Evolutionary conservation across 108 stramenopile species (phyloP).

Genomic region (Nitzschia sp.): DNA sequence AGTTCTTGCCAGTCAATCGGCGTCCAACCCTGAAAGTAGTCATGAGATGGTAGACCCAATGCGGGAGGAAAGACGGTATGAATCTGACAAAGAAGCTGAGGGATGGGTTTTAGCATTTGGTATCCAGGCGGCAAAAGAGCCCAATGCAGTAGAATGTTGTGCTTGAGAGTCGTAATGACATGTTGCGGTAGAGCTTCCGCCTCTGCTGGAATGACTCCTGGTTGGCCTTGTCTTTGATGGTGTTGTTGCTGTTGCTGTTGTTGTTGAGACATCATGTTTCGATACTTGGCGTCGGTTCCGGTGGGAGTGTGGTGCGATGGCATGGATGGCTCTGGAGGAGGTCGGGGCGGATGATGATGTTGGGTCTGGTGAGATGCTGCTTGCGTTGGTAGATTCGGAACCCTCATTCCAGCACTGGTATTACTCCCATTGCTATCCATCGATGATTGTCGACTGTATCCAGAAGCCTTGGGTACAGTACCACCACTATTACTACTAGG

Average conservation of each 20-base stretch:
- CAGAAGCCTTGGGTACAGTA: not conserved
- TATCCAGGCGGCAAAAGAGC: conserved; percentile 76
- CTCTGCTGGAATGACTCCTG: no score
- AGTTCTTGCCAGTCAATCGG: conserved; percentile 52
- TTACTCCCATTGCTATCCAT: not conserved
- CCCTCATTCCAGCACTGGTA: not conserved
- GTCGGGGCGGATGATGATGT: not conserved
- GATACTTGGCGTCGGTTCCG: conserved; percentile 49
- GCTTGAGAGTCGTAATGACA: conserved; percentile 65
- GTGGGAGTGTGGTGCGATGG: conserved; percentile 9
- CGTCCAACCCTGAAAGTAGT: conserved; percentile 79
- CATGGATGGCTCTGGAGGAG: not conserved
- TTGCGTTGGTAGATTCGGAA: conserved; percentile 14
- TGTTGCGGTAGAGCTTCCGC: conserved; percentile 38
- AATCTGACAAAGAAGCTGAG: conserved; percentile 63
- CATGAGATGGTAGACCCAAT: conserved; percentile 64
- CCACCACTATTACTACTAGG: not conserved
- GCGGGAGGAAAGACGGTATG: conserved; percentile 85
- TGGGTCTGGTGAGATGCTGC: not conserved
- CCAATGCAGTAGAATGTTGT: conserved; percentile 77
- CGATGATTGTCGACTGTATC: not conserved
- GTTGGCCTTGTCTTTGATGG: no score
- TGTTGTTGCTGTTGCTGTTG: not conserved
- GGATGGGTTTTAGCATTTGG: conserved; percentile 71
- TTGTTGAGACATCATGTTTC: conserved; percentile 38